These are phyloP conservation scores for Mortierella sp. DNA, from an alignment of 371 early-diverging fungal species.

Conservation along the genomic window DNA sequence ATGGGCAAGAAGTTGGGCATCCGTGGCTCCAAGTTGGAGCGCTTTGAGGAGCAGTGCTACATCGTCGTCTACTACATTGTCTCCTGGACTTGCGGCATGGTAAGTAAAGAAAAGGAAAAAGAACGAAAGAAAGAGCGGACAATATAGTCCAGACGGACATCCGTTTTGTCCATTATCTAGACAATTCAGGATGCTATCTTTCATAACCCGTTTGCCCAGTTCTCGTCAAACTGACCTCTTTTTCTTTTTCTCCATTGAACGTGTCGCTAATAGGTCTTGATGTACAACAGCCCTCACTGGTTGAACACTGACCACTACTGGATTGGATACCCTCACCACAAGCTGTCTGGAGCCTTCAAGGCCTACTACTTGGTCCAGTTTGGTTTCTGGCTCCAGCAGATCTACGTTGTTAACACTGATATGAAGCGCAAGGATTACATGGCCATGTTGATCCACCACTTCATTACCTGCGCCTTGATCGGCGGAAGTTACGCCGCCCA, in stretches of 20 bases:
- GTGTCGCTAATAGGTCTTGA: constrained; percentile 47
- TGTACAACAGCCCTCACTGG: constrained; percentile 81
- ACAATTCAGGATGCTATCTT: background rate
- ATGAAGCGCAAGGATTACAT: constrained; percentile 84
- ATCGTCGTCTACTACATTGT: constrained; percentile 64
- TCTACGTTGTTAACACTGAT: constrained; percentile 82
- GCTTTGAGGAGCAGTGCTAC: constrained; percentile 78
- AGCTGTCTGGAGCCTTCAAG: constrained; percentile 67
- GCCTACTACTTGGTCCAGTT: constrained; percentile 83
- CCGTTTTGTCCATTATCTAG: background rate
- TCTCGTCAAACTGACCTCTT: background rate
- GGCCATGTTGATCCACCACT: constrained; percentile 86
- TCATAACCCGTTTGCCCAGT: background rate
- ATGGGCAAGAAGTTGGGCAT: constrained; percentile 67
- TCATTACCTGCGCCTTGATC: constrained; percentile 80
- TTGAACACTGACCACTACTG: constrained; percentile 77
- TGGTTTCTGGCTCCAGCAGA: constrained; percentile 86
- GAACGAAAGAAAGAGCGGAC: background rate
- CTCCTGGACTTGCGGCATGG: constrained; percentile 78
- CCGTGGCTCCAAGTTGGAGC: constrained; percentile 66
- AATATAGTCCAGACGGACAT: background rate
- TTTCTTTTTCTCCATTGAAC: background rate
- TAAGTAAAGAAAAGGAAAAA: constrained; percentile 20
- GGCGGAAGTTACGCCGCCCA: constrained; percentile 76
- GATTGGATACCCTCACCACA: constrained; percentile 80